Percentiles rank a stretch among this genome's conserved stretches.
Evolutionary conservation across 1,139 yeast species (phyloP).

Genomic region (Sugiyamaella pinicola): DNA sequence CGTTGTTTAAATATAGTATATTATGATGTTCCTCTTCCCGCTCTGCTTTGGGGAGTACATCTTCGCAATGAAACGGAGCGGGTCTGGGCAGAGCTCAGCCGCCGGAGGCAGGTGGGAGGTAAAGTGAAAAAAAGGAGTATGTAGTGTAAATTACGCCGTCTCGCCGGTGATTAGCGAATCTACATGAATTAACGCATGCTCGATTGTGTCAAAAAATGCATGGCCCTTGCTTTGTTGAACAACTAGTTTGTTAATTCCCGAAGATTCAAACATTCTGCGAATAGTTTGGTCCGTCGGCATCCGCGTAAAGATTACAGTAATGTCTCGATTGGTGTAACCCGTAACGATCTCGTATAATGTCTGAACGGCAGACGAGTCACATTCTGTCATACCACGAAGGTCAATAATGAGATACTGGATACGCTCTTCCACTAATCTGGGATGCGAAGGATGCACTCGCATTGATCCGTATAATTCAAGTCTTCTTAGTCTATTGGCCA

Average conservation of each 20-base stretch:
- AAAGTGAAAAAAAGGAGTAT: too few relatives aligned
- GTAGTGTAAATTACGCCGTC: constrained; percentile 39
- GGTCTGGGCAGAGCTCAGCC: too few relatives aligned
- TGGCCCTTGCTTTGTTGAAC: constrained; percentile 31
- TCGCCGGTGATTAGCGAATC: constrained; percentile 24
- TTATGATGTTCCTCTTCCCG: too few relatives aligned
- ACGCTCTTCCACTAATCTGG: constrained; percentile 56
- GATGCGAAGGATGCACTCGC: constrained; percentile 79
- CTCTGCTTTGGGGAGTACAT: too few relatives aligned
- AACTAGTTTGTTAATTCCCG: constrained; percentile 43
- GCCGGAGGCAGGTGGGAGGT: too few relatives aligned
- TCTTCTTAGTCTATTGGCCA: constrained; percentile 71
- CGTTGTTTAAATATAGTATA: constrained; percentile 38
- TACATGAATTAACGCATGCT: constrained; percentile 41
- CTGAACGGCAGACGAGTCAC: constrained; percentile 88
- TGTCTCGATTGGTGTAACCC: constrained; percentile 56
- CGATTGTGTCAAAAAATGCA: constrained; percentile 42
- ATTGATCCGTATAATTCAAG: constrained; percentile 85
- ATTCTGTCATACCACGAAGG: constrained; percentile 78
- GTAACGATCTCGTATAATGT: constrained; percentile 63
- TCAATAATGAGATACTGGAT: constrained; percentile 76
- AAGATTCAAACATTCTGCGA: constrained; percentile 44
- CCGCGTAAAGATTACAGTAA: constrained; percentile 65
- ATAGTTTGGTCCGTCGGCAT: constrained; percentile 52
- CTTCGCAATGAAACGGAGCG: too few relatives aligned